Percentiles rank a stretch among this genome's conserved stretches.
phyloP scores from a whole-genome alignment of 2,329 filamentous ascomycete species.

The Delphinella strobiligena region DNA sequence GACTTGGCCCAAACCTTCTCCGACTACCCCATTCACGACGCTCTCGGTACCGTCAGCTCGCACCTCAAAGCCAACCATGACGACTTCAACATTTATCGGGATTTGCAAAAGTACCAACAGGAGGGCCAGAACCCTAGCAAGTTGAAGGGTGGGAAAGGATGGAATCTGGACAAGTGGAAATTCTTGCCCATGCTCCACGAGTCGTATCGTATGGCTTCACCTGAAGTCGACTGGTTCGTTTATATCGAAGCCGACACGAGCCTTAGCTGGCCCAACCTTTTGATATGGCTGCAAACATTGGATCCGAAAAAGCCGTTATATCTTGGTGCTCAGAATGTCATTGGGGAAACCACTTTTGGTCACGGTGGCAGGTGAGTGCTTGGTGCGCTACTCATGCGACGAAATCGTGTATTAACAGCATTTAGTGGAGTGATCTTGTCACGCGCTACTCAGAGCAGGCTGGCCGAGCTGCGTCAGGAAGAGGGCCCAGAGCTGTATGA shows the following conservation, averaged over 20 bases:
- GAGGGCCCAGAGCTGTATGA: conserved; percentile 15
- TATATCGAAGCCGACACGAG: conserved; percentile 47
- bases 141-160: conserved; percentile 28
- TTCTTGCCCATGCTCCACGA: conserved; percentile 44
- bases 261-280: conserved; percentile 32
- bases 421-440: conserved; percentile 33
- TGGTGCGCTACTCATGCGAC: not conserved
- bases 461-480: conserved; percentile 4
- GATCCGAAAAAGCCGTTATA: conserved; percentile 34
- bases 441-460: conserved; percentile 25
- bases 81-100: conserved; percentile 23
- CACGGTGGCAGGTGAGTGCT: conserved; percentile 26
- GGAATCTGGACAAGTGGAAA: conserved; percentile 46
- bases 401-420: not conserved
- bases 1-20: conserved; percentile 36
- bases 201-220: conserved; percentile 34
- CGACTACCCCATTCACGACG: conserved; percentile 26
- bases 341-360: conserved; percentile 26
- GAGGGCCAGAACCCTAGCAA: conserved; percentile 20
- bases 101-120: conserved; percentile 17
- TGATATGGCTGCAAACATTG: conserved; percentile 38
- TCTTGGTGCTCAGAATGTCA: conserved; percentile 32
- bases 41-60: conserved; percentile 15
- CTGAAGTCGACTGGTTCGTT: conserved; percentile 41
- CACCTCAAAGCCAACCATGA: conserved; percentile 17